Conservation (phyloP, 2,329 filamentous ascomycete genomes). For the Chalaropsis thielavioides region DNA sequence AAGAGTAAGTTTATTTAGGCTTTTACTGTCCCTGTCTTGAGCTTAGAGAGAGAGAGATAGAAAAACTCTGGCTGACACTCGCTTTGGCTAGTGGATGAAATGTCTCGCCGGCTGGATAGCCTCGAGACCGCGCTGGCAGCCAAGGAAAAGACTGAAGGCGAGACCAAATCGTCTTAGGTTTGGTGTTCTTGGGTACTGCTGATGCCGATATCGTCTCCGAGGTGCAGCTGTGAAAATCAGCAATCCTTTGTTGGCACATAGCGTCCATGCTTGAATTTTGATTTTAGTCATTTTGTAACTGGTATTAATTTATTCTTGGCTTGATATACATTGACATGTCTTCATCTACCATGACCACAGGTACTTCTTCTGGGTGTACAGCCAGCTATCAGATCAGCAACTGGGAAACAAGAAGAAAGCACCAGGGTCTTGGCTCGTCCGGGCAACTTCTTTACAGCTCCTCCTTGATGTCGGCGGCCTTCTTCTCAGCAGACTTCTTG, state of each 20-base stretch:
- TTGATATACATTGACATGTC: constrained; percentile 1
- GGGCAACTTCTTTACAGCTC: constrained; percentile 43
- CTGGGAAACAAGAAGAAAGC: background rate
- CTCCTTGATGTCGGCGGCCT: constrained; percentile 43
- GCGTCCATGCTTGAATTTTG: background rate
- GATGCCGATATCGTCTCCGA: too few species aligned
- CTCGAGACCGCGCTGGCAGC: constrained; percentile 59
- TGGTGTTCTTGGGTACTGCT: background rate
- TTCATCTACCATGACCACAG: background rate
- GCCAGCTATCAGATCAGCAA: background rate
- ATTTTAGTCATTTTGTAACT: background rate
- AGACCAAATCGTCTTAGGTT: constrained; percentile 25
- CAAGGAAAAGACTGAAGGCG: constrained; percentile 32
- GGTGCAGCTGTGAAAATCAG: background rate
- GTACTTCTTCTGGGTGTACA: background rate
- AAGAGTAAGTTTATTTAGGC: constrained; percentile 53
- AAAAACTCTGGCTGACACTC: background rate
- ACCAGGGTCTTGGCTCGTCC: background rate
- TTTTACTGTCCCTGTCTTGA: too few species aligned
- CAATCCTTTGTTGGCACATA: background rate
- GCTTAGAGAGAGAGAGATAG: background rate
- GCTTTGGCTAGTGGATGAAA: constrained; percentile 64
- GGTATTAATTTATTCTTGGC: constrained; percentile 1
- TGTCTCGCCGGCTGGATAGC: constrained; percentile 73
- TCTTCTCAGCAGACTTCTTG: constrained; percentile 37